Conservation (phyloP, 345 rosid species). For the Combretum micranthum region DNA sequence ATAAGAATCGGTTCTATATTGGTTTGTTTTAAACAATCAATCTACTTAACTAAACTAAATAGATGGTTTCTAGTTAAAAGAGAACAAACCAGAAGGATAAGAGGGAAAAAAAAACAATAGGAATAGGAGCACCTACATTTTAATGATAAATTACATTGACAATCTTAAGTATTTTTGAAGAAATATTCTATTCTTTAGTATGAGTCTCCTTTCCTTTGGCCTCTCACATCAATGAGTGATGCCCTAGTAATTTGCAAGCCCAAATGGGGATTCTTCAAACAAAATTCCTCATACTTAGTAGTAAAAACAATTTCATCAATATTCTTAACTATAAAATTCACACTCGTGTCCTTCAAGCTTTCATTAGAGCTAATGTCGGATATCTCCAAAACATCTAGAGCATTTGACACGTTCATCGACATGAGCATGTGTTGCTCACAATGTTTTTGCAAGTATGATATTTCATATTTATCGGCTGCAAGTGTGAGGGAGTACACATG, state of each 20-base stretch:
- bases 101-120: too few relatives aligned
- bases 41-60: too few relatives aligned
- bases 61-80: too few relatives aligned
- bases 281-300: slow-evolving; percentile 50
- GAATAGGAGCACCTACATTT: too few relatives aligned
- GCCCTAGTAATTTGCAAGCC: slow-evolving; percentile 67
- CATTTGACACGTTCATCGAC: slow-evolving; percentile 37
- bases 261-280: slow-evolving; percentile 45
- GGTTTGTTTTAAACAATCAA: too few relatives aligned
- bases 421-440: slow-evolving; percentile 54
- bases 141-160: too few relatives aligned
- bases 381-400: slow-evolving; percentile 56
- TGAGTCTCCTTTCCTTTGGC: slow-evolving; percentile 14
- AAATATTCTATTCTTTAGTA: background rate
- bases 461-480: slow-evolving; percentile 75
- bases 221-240: slow-evolving; percentile 39
- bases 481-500: slow-evolving; percentile 47
- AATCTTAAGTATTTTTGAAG: too few relatives aligned
- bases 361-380: slow-evolving; percentile 49
- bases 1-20: too few relatives aligned
- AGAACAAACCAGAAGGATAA: too few relatives aligned
- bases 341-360: slow-evolving; percentile 40
- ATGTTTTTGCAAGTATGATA: slow-evolving; percentile 46
- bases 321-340: slow-evolving; percentile 50
- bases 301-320: slow-evolving; percentile 57